Conservation (phyloP, 768 basidiomycete genomes). For the Cyathus striatus region DNA sequence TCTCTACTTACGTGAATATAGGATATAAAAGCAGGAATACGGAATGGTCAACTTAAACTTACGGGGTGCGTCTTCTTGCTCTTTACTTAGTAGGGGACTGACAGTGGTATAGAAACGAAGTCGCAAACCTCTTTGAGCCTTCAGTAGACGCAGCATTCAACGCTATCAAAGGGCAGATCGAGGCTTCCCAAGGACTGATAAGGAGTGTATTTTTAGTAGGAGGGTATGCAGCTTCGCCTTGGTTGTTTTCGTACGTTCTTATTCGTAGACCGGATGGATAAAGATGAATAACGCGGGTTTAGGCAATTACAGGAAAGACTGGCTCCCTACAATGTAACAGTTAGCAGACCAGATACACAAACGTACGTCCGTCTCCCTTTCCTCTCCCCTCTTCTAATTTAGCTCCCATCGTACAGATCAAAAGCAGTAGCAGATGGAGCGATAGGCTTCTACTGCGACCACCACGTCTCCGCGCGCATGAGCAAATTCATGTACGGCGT, state of each 20-base stretch:
- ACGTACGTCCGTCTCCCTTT: slow-evolving; percentile 41
- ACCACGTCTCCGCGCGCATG: slow-evolving; percentile 77
- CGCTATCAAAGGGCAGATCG: slow-evolving; percentile 69
- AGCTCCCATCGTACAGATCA: slow-evolving; percentile 39
- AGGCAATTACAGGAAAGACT: slow-evolving; percentile 70
- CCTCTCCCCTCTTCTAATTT: not conserved
- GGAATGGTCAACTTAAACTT: slow-evolving; percentile 66
- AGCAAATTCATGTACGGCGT: slow-evolving; percentile 82
- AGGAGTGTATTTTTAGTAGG: slow-evolving; percentile 81
- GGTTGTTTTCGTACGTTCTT: slow-evolving; percentile 51
- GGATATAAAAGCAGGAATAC: slow-evolving; percentile 63
- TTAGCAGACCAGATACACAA: slow-evolving; percentile 75
- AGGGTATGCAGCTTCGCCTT: slow-evolving; percentile 79
- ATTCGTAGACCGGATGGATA: too few species aligned
- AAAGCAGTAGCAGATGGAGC: slow-evolving; percentile 85
- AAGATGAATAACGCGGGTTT: too few species aligned
- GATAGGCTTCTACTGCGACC: slow-evolving; percentile 81
- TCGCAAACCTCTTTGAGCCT: slow-evolving; percentile 73
- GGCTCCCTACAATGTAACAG: slow-evolving; percentile 45
- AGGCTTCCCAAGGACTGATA: slow-evolving; percentile 62
- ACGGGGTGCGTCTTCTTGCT: slow-evolving; percentile 44
- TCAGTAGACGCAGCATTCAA: slow-evolving; percentile 68
- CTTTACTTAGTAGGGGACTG: not conserved
- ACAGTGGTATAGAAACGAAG: slow-evolving; percentile 29
- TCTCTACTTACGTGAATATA: too few species aligned